phyloP scores from a whole-genome alignment of 495 filamentous ascomycete genomes.

The Hyaloscypha hepaticicola region DNA sequence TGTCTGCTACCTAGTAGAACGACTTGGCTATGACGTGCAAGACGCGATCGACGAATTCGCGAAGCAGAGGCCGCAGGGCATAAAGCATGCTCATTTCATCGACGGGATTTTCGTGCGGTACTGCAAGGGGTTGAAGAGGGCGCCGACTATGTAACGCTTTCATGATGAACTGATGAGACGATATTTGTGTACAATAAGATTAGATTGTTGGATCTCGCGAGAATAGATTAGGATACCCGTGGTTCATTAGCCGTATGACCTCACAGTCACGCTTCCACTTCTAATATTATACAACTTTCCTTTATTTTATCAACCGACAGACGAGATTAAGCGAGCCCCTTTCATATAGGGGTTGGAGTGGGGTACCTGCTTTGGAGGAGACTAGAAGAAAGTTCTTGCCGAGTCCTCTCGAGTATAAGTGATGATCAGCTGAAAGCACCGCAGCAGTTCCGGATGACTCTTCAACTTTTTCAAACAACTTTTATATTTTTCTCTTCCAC shows the following conservation, averaged over 20 bases:
- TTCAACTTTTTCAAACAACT: background rate
- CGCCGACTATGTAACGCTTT: slow-evolving; percentile 27
- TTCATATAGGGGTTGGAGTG: too few species aligned
- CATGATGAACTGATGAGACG: background rate
- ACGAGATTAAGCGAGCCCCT: too few species aligned
- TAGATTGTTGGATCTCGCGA: background rate
- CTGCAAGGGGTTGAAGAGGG: slow-evolving; percentile 30
- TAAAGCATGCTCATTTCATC: slow-evolving; percentile 86
- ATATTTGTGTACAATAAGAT: background rate
- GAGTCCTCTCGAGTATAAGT: too few species aligned
- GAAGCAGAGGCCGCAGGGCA: slow-evolving; percentile 70
- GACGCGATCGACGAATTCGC: slow-evolving; percentile 83
- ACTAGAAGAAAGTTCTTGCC: too few species aligned
- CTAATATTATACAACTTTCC: too few species aligned
- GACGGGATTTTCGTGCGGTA: slow-evolving; percentile 85
- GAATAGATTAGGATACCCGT: background rate
- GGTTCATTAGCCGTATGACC: too few species aligned
- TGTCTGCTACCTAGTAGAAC: slow-evolving; percentile 87
- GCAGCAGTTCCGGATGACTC: background rate
- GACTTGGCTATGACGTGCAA: slow-evolving; percentile 66
- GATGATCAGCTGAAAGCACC: background rate
- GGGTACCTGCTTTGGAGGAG: too few species aligned
- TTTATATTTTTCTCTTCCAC: background rate
- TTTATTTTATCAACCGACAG: too few species aligned
- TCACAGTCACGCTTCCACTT: too few species aligned